phyloP scores from a whole-genome alignment of 305 asterid species.

The Vinca major region DNA sequence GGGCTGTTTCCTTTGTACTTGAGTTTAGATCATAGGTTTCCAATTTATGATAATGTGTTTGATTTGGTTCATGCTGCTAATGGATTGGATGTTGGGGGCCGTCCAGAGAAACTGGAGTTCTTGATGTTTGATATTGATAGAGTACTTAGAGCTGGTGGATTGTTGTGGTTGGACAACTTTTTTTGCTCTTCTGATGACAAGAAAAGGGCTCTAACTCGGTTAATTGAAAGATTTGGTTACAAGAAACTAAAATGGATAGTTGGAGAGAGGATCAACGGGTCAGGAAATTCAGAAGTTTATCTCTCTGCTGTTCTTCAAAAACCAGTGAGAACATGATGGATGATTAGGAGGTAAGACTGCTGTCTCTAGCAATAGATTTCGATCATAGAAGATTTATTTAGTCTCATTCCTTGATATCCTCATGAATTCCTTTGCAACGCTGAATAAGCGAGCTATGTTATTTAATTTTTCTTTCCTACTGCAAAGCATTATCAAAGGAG shows the following conservation, averaged over 20 bases:
- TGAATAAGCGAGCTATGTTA: constrained; percentile 14
- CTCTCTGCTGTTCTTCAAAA: constrained; percentile 87
- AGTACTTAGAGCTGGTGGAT: constrained; percentile 67
- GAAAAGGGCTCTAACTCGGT: constrained; percentile 47
- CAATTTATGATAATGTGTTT: constrained; percentile 61
- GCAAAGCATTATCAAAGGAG: neutral
- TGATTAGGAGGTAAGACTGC: constrained; percentile 6
- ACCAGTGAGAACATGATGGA: constrained; percentile 55
- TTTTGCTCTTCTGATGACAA: constrained; percentile 60
- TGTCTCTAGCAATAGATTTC: constrained; percentile 10
- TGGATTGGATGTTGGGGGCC: constrained; percentile 61
- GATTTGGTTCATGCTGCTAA: constrained; percentile 70
- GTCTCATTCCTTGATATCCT: constrained; percentile 3
- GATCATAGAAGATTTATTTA: constrained; percentile 1
- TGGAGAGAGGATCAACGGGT: constrained; percentile 67
- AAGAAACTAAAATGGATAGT: constrained; percentile 87
- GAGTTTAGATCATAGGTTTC: constrained; percentile 84
- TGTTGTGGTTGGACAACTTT: constrained; percentile 80
- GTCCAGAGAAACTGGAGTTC: constrained; percentile 73
- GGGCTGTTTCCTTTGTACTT: constrained; percentile 74
- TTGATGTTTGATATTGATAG: constrained; percentile 88
- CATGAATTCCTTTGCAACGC: constrained; percentile 12
- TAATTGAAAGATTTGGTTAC: constrained; percentile 79
- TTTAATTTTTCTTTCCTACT: neutral
- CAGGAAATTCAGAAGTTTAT: constrained; percentile 68